A percentile compares a stretch with the other conserved stretches of the same genome.
phyloP scores from a whole-genome alignment of 371 early-diverging fungal genomes.

The Dentiscutata heterogama region DNA sequence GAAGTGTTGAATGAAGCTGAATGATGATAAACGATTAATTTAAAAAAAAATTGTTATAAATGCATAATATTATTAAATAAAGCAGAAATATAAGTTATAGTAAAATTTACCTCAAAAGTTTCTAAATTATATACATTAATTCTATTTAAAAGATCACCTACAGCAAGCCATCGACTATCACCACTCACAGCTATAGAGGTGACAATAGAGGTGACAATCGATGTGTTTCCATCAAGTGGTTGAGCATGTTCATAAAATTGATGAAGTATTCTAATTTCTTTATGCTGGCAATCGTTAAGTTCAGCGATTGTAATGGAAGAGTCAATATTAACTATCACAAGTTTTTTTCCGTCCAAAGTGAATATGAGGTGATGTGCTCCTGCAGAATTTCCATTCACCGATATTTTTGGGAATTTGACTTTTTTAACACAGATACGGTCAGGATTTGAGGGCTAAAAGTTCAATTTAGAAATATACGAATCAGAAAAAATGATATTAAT shows the following conservation, averaged over 20 bases:
- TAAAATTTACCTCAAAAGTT: conserved; percentile 66
- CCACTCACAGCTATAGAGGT: conserved; percentile 74
- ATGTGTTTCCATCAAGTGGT: conserved; percentile 44
- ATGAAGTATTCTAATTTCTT: conserved; percentile 63
- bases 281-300: conserved; percentile 65
- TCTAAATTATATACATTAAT: conserved; percentile 85
- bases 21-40: neutral
- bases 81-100: neutral
- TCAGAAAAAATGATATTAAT: neutral
- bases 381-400: neutral
- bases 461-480: neutral
- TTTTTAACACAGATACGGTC: conserved; percentile 6
- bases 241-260: conserved; percentile 70
- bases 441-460: neutral
- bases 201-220: conserved; percentile 71
- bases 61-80: neutral
- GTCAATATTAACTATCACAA: conserved; percentile 73
- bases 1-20: conserved; percentile 75
- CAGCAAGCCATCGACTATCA: conserved; percentile 85
- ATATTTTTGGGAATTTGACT: conserved; percentile 27
- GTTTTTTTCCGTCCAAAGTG: conserved; percentile 20
- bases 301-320: conserved; percentile 73
- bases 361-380: conserved; percentile 37
- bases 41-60: neutral
- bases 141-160: conserved; percentile 79